Evolutionary conservation across 1,284 basidiomycete genomes (phyloP).

Genomic region (Naganishia sp.): DNA sequence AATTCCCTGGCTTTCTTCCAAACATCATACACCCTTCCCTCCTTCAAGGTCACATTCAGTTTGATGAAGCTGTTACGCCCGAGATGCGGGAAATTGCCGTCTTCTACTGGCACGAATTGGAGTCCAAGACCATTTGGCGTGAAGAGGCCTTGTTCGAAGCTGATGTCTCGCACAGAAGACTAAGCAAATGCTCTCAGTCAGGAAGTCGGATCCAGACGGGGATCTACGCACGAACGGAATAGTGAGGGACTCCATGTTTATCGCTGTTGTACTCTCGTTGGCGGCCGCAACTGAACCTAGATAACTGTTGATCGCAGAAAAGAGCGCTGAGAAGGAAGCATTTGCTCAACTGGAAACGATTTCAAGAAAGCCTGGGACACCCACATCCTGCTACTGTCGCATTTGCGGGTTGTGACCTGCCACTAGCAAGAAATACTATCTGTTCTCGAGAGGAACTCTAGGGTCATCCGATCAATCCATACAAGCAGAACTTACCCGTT

Average conservation of each 20-base stretch:
- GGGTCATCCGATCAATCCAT: too few relatives aligned
- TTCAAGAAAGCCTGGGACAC: background rate
- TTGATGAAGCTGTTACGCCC: constrained; percentile 18
- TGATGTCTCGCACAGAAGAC: constrained; percentile 15
- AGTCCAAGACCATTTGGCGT: constrained; percentile 17
- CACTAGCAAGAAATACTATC: constrained; percentile 10
- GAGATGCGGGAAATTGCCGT: constrained; percentile 12
- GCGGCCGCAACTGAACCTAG: background rate
- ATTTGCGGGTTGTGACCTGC: background rate
- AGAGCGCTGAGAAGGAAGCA: background rate
- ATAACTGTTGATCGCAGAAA: background rate
- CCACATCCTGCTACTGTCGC: background rate
- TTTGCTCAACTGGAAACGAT: background rate
- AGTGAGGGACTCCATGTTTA: constrained; percentile 11
- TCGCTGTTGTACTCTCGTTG: background rate
- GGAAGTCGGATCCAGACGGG: too few relatives aligned
- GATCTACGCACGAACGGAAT: constrained; percentile 8
- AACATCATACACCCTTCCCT: constrained; percentile 15
- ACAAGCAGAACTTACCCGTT: constrained; percentile 2
- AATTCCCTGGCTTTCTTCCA: constrained; percentile 23
- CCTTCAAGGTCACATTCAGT: constrained; percentile 14
- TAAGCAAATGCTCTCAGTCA: background rate
- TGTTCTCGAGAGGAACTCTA: background rate
- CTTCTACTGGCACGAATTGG: constrained; percentile 6
- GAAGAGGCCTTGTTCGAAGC: constrained; percentile 21